These are phyloP conservation scores for Pterocarpus macrocarpus DNA, from an alignment of 306 rosid species.

Conservation along the genomic window DNA sequence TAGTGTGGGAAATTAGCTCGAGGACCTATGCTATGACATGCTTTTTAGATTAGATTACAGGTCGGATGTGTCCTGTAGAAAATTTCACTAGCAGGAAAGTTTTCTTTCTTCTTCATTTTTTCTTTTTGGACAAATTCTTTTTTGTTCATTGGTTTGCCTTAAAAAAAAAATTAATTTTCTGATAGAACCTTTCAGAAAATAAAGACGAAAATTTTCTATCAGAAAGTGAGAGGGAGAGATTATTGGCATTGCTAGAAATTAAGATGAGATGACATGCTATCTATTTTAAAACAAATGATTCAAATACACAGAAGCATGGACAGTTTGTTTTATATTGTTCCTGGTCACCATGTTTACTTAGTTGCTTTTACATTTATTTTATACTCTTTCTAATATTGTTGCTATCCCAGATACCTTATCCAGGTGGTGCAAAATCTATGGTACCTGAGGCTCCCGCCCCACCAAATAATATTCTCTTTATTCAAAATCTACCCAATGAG, in stretches of 20 bases:
- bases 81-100: neutral
- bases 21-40: neutral
- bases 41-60: neutral
- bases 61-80: neutral
- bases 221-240: conserved; percentile 9
- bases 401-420: conserved; percentile 79
- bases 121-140: too few species aligned
- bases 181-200: conserved; percentile 22
- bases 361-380: conserved; percentile 32
- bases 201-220: neutral
- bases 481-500: conserved; percentile 92
- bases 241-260: conserved; percentile 15
- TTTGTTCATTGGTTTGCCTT: conserved; percentile 17
- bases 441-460: conserved; percentile 99
- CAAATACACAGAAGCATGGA: conserved; percentile 33
- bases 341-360: neutral
- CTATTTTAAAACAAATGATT: conserved; percentile 33
- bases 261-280: conserved; percentile 24
- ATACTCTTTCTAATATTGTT: conserved; percentile 48
- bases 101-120: neutral
- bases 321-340: neutral
- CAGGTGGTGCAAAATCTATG: conserved; percentile 84
- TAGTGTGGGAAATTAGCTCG: conserved; percentile 7
- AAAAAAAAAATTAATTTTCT: conserved; percentile 29
- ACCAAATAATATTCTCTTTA: conserved; percentile 90